Percentiles rank a stretch among this genome's conserved stretches.
Evolutionary conservation across 257 asterid species (phyloP).

Genomic region (Oldenlandia corymbosa): DNA sequence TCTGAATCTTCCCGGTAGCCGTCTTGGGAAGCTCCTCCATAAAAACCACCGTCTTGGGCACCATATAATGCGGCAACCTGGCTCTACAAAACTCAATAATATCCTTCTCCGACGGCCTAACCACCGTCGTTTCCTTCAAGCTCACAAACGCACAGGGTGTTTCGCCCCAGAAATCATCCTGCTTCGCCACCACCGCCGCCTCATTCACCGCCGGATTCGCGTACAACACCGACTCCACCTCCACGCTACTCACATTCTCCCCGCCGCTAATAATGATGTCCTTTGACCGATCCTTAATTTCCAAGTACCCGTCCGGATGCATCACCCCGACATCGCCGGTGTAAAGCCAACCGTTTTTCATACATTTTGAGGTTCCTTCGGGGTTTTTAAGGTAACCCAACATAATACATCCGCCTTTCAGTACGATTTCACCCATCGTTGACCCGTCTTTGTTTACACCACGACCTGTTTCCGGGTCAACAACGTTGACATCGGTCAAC

Average conservation of each 20-base stretch:
- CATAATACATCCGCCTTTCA: slow-evolving; percentile 22
- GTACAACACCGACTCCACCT: slow-evolving; percentile 27
- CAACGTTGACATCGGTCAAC: slow-evolving; percentile 51
- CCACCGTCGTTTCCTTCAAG: neutral
- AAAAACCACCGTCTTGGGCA: slow-evolving; percentile 27
- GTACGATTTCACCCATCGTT: slow-evolving; percentile 20
- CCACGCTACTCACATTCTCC: slow-evolving; percentile 29
- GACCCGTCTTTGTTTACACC: slow-evolving; percentile 32
- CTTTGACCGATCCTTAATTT: slow-evolving; percentile 29
- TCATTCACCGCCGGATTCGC: slow-evolving; percentile 19
- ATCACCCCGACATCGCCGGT: slow-evolving; percentile 28
- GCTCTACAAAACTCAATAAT: slow-evolving; percentile 16
- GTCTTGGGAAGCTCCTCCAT: slow-evolving; percentile 25
- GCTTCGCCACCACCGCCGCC: slow-evolving; percentile 32
- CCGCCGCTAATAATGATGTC: slow-evolving; percentile 29
- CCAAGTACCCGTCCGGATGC: slow-evolving; percentile 29
- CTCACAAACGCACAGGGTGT: slow-evolving; percentile 29
- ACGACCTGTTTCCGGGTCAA: slow-evolving; percentile 37
- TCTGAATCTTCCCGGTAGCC: slow-evolving; percentile 46
- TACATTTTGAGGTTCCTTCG: slow-evolving; percentile 17
- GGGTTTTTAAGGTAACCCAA: slow-evolving; percentile 25
- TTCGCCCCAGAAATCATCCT: slow-evolving; percentile 26
- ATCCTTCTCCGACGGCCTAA: slow-evolving; percentile 18
- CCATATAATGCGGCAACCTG: slow-evolving; percentile 24
- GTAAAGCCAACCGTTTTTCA: slow-evolving; percentile 25